These are phyloP conservation scores for Clathrus columnatus DNA, from an alignment of 768 basidiomycete species.

Conservation along the genomic window DNA sequence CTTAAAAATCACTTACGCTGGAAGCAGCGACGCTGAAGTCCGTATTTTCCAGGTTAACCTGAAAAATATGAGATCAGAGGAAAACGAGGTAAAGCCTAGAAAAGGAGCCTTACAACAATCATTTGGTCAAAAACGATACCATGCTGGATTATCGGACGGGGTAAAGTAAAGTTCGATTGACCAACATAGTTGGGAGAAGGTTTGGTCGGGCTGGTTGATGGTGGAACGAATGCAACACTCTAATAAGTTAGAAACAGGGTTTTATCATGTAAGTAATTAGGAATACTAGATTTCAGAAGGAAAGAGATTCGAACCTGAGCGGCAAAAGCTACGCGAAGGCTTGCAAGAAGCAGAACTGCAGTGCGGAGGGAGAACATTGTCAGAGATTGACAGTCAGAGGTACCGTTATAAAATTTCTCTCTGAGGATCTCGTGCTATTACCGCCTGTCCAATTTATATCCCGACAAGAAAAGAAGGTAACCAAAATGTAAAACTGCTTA, in stretches of 20 bases:
- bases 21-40: constrained; percentile 31
- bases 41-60: constrained; percentile 59
- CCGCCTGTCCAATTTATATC: not conserved
- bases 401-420: not conserved
- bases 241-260: too few relatives aligned
- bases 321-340: not conserved
- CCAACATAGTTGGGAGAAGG: constrained; percentile 33
- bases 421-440: not conserved
- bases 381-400: not conserved
- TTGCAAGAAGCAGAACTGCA: not conserved
- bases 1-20: constrained; percentile 1
- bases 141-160: constrained; percentile 27
- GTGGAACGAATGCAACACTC: not conserved
- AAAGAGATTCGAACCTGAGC: not conserved
- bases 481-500: too few relatives aligned
- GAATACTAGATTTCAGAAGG: too few relatives aligned
- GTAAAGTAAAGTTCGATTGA: constrained; percentile 33
- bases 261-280: too few relatives aligned
- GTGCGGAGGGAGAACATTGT: not conserved
- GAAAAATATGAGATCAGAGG: constrained; percentile 19
- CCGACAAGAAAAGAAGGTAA: too few relatives aligned
- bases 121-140: constrained; percentile 40
- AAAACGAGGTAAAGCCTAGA: not conserved
- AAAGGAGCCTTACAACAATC: not conserved
- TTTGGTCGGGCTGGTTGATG: constrained; percentile 11